Percentiles rank a stretch among this genome's conserved stretches.
phyloP scores from a whole-genome alignment of 2,329 filamentous ascomycete genomes.

The Chaetomium sp. region DNA sequence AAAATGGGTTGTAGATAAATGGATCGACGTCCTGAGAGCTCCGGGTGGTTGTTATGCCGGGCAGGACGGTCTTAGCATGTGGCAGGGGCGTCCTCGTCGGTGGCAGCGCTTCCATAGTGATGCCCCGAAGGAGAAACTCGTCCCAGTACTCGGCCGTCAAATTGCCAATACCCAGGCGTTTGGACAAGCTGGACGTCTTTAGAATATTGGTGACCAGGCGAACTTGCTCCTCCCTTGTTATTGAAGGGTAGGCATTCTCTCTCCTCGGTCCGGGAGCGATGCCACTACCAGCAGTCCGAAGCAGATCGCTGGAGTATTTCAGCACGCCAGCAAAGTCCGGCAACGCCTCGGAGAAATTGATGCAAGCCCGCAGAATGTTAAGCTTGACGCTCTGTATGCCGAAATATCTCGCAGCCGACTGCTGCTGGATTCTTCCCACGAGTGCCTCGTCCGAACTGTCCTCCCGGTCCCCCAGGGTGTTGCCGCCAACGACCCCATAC shows the following conservation, averaged over 20 bases:
- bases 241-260: constrained; percentile 68
- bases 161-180: constrained; percentile 69
- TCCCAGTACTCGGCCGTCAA: constrained; percentile 92
- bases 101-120: constrained; percentile 68
- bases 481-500: constrained; percentile 62
- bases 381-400: constrained; percentile 81
- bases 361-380: constrained; percentile 84
- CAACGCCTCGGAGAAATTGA: constrained; percentile 90
- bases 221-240: constrained; percentile 81
- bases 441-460: constrained; percentile 56
- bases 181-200: constrained; percentile 77
- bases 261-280: constrained; percentile 71
- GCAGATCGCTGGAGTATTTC: constrained; percentile 78
- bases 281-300: constrained; percentile 79
- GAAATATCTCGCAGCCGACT: constrained; percentile 64
- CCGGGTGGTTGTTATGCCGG: constrained; percentile 52
- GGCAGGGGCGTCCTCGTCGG: constrained; percentile 64
- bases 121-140: constrained; percentile 81
- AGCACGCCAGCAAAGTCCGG: constrained; percentile 92
- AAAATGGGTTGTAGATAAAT: constrained; percentile 93
- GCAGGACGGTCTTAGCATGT: constrained; percentile 60
- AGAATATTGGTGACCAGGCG: constrained; percentile 83
- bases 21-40: constrained; percentile 71
- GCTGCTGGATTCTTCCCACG: constrained; percentile 60
- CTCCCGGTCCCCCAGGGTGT: constrained; percentile 30